Base-by-base conservation (phyloP, 2,329 filamentous ascomycete species). In the Sporothrix globosa region DNA sequence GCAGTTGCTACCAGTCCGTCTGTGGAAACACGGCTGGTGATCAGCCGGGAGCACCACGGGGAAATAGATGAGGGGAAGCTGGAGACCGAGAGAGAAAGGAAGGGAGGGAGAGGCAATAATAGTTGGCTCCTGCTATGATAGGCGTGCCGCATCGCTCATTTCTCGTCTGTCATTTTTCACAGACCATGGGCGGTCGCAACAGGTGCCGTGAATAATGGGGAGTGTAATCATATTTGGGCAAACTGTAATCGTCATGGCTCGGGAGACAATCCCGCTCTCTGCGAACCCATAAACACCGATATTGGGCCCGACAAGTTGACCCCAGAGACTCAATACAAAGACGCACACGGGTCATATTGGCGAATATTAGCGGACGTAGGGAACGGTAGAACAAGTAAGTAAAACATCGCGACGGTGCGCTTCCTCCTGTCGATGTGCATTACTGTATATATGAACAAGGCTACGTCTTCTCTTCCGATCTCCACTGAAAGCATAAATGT, bases 11-110 rank as follows among this genome's bases (percentile, higher is more conserved):
- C 44, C 30, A 17, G 24, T 13, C 44, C 46, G 27, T 19, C 58
- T 21, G 34, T n/a, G 19, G 50, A 21, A 34, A 61, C 67, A 34
- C 69, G 66, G 69, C 65, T 65, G 54, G 39, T 68, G 69, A 68
- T 71, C 69, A 48, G 56, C 69, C 69, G 56, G 69, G 56, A 61
- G 52, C 10, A 58, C 46, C 61, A 58, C 34, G 52, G 66, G 41
- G 27, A 21, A 58, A 68, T 30, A 48, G 39, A 68, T 24, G 66
- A 56, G 53, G 48, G 41, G 48, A 44, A 53, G 13, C 4, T 30
- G 4, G 11, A 34, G 17, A 24, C 19, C 13, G 5, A 44, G 34
- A 46, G n/a, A 39, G 52, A 6, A 44, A 9, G 21, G 41, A 39
- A 13, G 30, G 30, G 30, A 39, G 11, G 10, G 54, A 58, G 54